Evolutionary conservation across 768 basidiomycete species (phyloP).

Genomic region (Leucocoprinus birnbaumii): DNA sequence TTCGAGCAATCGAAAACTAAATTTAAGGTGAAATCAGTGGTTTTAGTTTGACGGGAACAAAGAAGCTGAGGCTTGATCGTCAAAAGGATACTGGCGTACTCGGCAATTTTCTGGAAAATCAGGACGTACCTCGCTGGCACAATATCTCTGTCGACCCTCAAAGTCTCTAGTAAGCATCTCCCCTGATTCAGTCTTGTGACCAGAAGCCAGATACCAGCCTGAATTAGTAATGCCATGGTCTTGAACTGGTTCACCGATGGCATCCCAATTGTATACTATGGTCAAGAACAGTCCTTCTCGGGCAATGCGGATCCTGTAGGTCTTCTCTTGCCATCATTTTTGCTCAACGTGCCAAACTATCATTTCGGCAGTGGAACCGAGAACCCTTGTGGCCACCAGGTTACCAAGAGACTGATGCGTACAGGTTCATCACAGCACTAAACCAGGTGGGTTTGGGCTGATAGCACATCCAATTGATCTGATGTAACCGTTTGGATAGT

Average conservation of each 20-base stretch:
- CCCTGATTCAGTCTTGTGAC: too few species aligned
- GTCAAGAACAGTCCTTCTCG: slow-evolving; percentile 71
- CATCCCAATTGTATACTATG: slow-evolving; percentile 83
- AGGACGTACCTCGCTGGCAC: slow-evolving; percentile 73
- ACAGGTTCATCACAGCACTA: slow-evolving; percentile 55
- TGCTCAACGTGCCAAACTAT: background rate
- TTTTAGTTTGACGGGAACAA: slow-evolving; percentile 4
- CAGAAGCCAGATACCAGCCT: background rate
- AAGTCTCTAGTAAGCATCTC: slow-evolving; percentile 51
- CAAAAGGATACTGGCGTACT: slow-evolving; percentile 41
- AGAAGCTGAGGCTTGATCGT: background rate
- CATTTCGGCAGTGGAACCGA: slow-evolving; percentile 54
- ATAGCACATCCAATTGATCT: background rate
- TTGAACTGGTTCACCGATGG: slow-evolving; percentile 78
- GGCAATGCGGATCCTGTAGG: slow-evolving; percentile 64
- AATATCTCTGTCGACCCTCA: slow-evolving; percentile 72
- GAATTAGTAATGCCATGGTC: slow-evolving; percentile 77
- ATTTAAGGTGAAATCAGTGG: slow-evolving; percentile 37
- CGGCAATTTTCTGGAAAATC: slow-evolving; percentile 81
- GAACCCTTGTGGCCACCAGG: slow-evolving; percentile 73
- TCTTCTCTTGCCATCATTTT: background rate
- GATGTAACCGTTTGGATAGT: slow-evolving; percentile 27
- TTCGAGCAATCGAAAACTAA: slow-evolving; percentile 50
- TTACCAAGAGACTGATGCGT: slow-evolving; percentile 56
- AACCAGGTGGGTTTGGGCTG: slow-evolving; percentile 42